Evolutionary conservation across 2,329 filamentous ascomycete species (phyloP), one percentile per base, ranked within the genome.

Genomic region (Boeremia lycopersici): DNA sequence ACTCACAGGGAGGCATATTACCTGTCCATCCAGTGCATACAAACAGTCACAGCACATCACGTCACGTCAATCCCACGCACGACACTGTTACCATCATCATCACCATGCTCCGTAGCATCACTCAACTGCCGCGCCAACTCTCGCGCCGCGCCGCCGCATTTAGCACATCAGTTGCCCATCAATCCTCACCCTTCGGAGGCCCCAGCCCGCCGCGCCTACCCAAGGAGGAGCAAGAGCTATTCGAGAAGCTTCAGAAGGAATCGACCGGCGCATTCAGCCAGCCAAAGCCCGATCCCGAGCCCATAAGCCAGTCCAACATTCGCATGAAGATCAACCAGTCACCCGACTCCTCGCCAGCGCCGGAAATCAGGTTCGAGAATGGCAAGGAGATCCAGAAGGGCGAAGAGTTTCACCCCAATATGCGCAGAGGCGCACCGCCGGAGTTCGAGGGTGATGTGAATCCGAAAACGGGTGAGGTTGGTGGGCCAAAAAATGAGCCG

Each of bases 401-500:
- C 56, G 85, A 87, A 53, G 84, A 88, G 57, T 73, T 89, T 17
- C 88, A 90, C 71, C 87, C 87, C 0, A 86, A 91, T 72, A 78
- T 93, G 53, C 82, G 88, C 61, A 80, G 86, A 60, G 93, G 93
- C 31, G 89, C 92, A 38, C 84, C 87, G 68, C 93, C 95, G 1
- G 93, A 98, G 78, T 99, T 99, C 68, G 87, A 93, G 64, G 95
- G 95, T 54, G 93, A 98, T 48, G 83, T 81, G 50, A 98, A 99
- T 75, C 95, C 95, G 2, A 89, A 88, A 81, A 99, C 95, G 1
- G 95, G 95, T 23, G 95, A 99, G 81, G 86, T 97, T 10, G 95
- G 95, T 6, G 95, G 95, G 1, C 95, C 95, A 6, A 99, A 98
- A 86, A 98, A 96, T 71, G 93, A 99, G 77, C 95, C 95, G 46